Evolutionary conservation across 495 filamentous ascomycete species (phyloP), one percentile per base, ranked within the genome.

Genomic region (Lasiosphaeriaceae sp.): DNA sequence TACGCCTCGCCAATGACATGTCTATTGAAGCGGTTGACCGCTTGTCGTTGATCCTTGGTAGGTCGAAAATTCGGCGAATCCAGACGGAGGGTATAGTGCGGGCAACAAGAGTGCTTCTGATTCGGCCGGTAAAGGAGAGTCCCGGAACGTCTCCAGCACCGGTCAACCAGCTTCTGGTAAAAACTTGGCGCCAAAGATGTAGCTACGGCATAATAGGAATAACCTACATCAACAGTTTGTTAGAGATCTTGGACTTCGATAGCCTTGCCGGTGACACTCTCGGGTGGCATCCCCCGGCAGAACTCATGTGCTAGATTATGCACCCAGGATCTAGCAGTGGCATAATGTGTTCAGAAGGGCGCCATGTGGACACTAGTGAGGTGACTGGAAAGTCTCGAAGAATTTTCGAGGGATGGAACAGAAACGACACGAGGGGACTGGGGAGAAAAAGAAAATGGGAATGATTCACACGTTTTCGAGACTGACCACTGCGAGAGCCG

Each of bases 51-150:
- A 64, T 92, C 89, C 70, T 83, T 87, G 48, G 83, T 78, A 45
- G 93, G 73, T 62, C 84, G 83, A 72, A 89, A 94, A 37, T 76
- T 74, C 11, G 77, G 70, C 6, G 86, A 87, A 66, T 93, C 86
- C 47, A 97, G 79, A 52, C 94, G 86, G 60, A 97, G 85, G 1
- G 92, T 95, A 70, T 97, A 96, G 59, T 96, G 90, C n/a, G 92
- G 90, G 67, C 94, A 98, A 66, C 94, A 98, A 54, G 90, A 89
- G 54, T 84, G 74, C 46, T 74, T 80, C 63, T 86, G 83, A 71
- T 97, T 90, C 53, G 90, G 94, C 62, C 94, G 90, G 77, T 98
- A 98, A 61, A 96, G 81, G n/a, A 93, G 76, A n/a, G 77, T 83
- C 9, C 72, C 80, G 51, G 84, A 97, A 74, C 94, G 81, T 72